Evolutionary conservation across 495 filamentous ascomycete genomes (phyloP).

Genomic region (Neurospora sp.): DNA sequence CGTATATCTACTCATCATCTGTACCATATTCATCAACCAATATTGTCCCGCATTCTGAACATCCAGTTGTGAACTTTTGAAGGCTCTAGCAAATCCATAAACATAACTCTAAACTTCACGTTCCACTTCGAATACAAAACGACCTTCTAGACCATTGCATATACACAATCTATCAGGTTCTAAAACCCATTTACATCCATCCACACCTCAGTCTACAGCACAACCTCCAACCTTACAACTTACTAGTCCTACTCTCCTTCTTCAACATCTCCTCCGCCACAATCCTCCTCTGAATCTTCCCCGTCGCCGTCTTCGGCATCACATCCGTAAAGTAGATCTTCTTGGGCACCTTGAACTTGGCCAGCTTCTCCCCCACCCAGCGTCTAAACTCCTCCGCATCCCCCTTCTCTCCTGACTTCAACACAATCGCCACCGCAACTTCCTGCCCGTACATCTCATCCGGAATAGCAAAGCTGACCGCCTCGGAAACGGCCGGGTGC

Average conservation of each 20-base stretch:
- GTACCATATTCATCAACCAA: not conserved
- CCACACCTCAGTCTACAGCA: not conserved
- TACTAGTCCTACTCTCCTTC: constrained; percentile 29
- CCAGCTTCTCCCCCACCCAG: constrained; percentile 57
- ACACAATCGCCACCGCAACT: constrained; percentile 63
- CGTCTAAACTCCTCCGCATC: constrained; percentile 48
- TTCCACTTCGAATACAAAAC: not conserved
- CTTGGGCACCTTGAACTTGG: constrained; percentile 80
- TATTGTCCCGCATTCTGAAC: not conserved
- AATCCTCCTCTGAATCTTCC: constrained; percentile 72
- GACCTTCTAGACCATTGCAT: not conserved
- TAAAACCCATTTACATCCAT: not conserved
- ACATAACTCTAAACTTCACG: not conserved
- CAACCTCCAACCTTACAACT: constrained; percentile 20
- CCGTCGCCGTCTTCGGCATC: constrained; percentile 87
- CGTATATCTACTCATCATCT: not conserved
- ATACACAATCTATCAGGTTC: not conserved
- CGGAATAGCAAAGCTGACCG: constrained; percentile 68
- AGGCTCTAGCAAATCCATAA: not conserved
- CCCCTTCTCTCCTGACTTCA: constrained; percentile 49
- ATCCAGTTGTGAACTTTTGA: not conserved
- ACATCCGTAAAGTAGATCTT: constrained; percentile 68
- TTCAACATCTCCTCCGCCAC: constrained; percentile 72
- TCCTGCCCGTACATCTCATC: constrained; percentile 77
- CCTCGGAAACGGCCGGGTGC: constrained; percentile 61